Conservation (phyloP, 495 filamentous ascomycete genomes). For the Daldinia concentrica region DNA sequence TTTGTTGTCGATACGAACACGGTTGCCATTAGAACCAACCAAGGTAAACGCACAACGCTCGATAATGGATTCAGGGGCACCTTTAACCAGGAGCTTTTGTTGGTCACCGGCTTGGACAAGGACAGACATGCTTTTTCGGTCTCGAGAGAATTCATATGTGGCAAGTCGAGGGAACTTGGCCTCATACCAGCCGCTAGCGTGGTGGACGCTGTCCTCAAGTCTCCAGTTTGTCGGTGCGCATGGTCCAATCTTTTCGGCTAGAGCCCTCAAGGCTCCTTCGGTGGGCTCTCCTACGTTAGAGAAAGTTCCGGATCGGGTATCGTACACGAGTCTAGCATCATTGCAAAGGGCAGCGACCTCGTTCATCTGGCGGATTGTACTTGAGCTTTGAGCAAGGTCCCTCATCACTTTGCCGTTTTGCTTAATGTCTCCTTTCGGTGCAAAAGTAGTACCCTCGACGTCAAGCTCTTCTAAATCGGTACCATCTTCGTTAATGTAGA, state of each 20-base stretch:
- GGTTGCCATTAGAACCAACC: slow-evolving; percentile 77
- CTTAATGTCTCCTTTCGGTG: slow-evolving; percentile 78
- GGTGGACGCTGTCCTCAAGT: slow-evolving; percentile 70
- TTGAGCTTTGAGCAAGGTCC: slow-evolving; percentile 77
- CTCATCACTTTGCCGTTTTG: slow-evolving; percentile 71
- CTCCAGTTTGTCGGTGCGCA: slow-evolving; percentile 53
- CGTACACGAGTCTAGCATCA: slow-evolving; percentile 82
- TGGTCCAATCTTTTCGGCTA: slow-evolving; percentile 93
- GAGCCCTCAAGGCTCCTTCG: slow-evolving; percentile 88
- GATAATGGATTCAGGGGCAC: slow-evolving; percentile 91
- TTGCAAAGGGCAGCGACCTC: slow-evolving; percentile 94
- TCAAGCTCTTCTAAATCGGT: slow-evolving; percentile 84
- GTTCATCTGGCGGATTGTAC: slow-evolving; percentile 78
- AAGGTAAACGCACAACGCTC: slow-evolving; percentile 87
- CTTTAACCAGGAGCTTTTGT: slow-evolving; percentile 92
- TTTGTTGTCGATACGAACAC: slow-evolving; percentile 71
- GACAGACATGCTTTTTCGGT: slow-evolving; percentile 99
- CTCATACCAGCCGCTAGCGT: slow-evolving; percentile 87
- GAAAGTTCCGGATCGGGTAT: slow-evolving; percentile 74
- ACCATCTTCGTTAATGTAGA: slow-evolving; percentile 78
- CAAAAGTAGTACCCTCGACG: slow-evolving; percentile 93
- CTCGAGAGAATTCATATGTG: slow-evolving; percentile 96
- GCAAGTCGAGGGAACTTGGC: slow-evolving; percentile 74
- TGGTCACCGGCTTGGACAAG: slow-evolving; percentile 73
- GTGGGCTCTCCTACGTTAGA: slow-evolving; percentile 95